Evolutionary conservation across 2,329 filamentous ascomycete genomes (phyloP).

Genomic region (Epichloe coenophiala): DNA sequence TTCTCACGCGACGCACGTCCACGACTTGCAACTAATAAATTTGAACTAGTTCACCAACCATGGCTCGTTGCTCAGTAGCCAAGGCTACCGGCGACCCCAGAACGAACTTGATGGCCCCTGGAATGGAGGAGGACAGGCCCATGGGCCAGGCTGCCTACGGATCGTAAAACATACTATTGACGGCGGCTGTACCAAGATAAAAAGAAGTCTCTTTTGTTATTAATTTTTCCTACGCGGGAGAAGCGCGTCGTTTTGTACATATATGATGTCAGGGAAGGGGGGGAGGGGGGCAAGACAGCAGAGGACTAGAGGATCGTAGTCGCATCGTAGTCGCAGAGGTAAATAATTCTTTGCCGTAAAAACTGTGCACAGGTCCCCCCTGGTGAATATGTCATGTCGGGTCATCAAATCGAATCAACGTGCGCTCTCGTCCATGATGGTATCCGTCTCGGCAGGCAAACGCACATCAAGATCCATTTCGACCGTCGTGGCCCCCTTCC

Average conservation of each 20-base stretch:
- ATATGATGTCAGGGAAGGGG: constrained; percentile 17
- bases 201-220: constrained; percentile 19
- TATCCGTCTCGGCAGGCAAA: not conserved
- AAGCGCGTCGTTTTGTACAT: constrained; percentile 23
- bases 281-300: not conserved
- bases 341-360: constrained; percentile 10
- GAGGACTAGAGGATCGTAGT: not conserved
- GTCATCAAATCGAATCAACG: too few species aligned
- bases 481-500: not conserved
- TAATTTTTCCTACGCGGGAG: constrained; percentile 10
- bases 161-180: constrained; percentile 23
- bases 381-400: not conserved
- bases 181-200: constrained; percentile 22
- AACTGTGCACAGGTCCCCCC: too few species aligned
- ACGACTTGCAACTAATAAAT: not conserved
- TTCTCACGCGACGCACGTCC: not conserved
- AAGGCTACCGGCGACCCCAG: constrained; percentile 71
- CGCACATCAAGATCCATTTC: not conserved
- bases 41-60: constrained; percentile 72
- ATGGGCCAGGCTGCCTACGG: constrained; percentile 49
- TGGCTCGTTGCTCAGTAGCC: constrained; percentile 91
- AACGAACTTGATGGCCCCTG: constrained; percentile 67
- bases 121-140: constrained; percentile 48
- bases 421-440: not conserved
- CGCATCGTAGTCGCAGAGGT: constrained; percentile 1